Percentiles rank a stretch among this genome's conserved stretches.
phyloP scores from a whole-genome alignment of 805 yeast species.

The Barnettozyma sp. region DNA sequence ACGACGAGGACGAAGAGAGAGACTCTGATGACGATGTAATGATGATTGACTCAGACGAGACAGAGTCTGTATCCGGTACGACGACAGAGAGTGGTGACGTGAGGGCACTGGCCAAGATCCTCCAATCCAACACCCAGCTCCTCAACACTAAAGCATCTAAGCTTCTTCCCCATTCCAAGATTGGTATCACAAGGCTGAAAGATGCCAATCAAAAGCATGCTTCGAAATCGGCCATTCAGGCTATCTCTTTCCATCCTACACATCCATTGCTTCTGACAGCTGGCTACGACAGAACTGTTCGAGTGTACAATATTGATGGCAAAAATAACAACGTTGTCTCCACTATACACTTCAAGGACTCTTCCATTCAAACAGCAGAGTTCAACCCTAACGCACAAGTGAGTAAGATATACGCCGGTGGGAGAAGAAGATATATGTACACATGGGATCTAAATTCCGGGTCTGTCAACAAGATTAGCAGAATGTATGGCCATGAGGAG shows the following conservation, averaged over 20 bases:
- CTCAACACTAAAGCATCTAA: constrained; percentile 34
- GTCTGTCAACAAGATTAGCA: constrained; percentile 71
- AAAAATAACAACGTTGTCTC: constrained; percentile 74
- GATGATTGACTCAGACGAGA: constrained; percentile 24
- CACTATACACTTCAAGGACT: constrained; percentile 67
- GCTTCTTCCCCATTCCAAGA: constrained; percentile 58
- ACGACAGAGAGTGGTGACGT: constrained; percentile 32
- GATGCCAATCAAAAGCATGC: constrained; percentile 74
- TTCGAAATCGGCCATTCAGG: constrained; percentile 77
- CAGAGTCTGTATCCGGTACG: constrained; percentile 11
- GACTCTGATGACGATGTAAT: constrained; percentile 20
- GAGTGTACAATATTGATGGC: constrained; percentile 89
- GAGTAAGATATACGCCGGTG: constrained; percentile 65
- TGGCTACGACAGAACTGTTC: constrained; percentile 84
- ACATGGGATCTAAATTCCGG: constrained; percentile 82
- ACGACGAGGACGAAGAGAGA: constrained; percentile 20
- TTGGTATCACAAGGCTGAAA: constrained; percentile 75
- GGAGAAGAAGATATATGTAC: constrained; percentile 87
- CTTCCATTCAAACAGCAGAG: constrained; percentile 73
- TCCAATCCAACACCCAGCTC: constrained; percentile 34
- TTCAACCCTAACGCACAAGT: constrained; percentile 47
- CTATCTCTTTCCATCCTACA: constrained; percentile 75
- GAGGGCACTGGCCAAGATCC: constrained; percentile 33
- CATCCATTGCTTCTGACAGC: constrained; percentile 83
- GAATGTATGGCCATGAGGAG: constrained; percentile 87